phyloP scores from a whole-genome alignment of 352 stramenopile species.

The Globisporangium nodosum region DNA sequence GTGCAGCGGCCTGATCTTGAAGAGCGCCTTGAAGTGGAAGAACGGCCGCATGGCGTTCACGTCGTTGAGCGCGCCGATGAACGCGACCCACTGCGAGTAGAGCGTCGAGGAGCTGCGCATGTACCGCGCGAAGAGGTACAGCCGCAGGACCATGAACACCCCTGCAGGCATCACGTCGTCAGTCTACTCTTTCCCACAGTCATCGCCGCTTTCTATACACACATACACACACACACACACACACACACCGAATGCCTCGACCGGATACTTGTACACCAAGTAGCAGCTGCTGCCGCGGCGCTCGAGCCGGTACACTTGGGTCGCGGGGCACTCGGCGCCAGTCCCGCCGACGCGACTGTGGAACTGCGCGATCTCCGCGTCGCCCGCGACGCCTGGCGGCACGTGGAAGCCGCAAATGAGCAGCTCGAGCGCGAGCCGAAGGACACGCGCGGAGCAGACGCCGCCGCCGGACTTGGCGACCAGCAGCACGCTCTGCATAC shows the following conservation, averaged over 20 bases:
- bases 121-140: slow-evolving; percentile 67
- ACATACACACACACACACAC: not conserved
- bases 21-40: slow-evolving; percentile 79
- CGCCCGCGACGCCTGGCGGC: slow-evolving; percentile 34
- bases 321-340: slow-evolving; percentile 16
- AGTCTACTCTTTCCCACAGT: too few species aligned
- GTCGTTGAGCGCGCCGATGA: slow-evolving; percentile 68
- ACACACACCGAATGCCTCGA: slow-evolving; percentile 49
- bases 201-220: not conserved
- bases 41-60: slow-evolving; percentile 72
- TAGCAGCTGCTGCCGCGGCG: slow-evolving; percentile 36
- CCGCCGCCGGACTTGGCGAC: slow-evolving; percentile 16
- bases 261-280: slow-evolving; percentile 55
- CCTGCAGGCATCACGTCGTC: slow-evolving; percentile 14
- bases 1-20: slow-evolving; percentile 59
- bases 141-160: slow-evolving; percentile 57
- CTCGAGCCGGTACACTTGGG: slow-evolving; percentile 20
- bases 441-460: slow-evolving; percentile 20
- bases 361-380: slow-evolving; percentile 40
- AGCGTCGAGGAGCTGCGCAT: slow-evolving; percentile 61
- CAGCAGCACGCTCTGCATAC: slow-evolving; percentile 45
- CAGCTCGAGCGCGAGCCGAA: slow-evolving; percentile 44
- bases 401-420: slow-evolving; percentile 62
- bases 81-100: slow-evolving; percentile 74
- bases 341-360: slow-evolving; percentile 19